A percentile compares a stretch with the other conserved stretches of the same genome.
phyloP scores from a whole-genome alignment of 1,284 basidiomycete genomes.

The Rhodotorula sp. region DNA sequence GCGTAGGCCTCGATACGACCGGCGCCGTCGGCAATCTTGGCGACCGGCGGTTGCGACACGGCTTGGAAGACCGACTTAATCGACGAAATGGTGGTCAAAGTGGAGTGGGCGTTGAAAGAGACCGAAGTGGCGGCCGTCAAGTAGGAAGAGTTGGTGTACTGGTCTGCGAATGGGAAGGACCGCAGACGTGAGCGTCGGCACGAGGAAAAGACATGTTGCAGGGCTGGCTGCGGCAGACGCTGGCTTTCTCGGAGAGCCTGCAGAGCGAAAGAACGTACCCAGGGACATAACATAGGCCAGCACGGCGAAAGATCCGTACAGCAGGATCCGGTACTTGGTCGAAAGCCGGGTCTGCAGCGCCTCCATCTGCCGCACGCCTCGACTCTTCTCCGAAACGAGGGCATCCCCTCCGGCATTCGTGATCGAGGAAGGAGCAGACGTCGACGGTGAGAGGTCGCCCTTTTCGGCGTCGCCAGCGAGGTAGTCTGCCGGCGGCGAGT shows the following conservation, averaged over 20 bases:
- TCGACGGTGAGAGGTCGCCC: conserved; percentile 3
- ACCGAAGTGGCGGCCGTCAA: conserved; percentile 46
- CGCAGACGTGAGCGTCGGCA: background rate
- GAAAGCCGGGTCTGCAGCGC: conserved; percentile 42
- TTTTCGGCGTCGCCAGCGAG: conserved; percentile 3
- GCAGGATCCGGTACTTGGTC: conserved; percentile 38
- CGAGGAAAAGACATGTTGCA: no score
- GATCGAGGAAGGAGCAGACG: background rate
- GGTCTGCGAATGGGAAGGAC: conserved; percentile 1
- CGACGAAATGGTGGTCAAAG: conserved; percentile 47
- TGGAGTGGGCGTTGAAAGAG: conserved; percentile 46
- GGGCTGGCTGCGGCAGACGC: no score
- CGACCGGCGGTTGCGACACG: conserved; percentile 49
- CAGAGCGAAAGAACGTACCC: conserved; percentile 39
- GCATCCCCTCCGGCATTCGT: background rate
- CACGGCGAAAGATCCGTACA: conserved; percentile 47
- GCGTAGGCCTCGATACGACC: conserved; percentile 49
- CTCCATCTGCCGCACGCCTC: conserved; percentile 49
- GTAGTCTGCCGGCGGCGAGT: background rate
- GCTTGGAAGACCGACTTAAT: conserved; percentile 48
- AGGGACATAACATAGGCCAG: conserved; percentile 48
- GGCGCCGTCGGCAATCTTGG: conserved; percentile 48
- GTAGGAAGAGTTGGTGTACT: conserved; percentile 43
- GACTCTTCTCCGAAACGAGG: conserved; percentile 40
- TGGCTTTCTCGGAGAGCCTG: no score